Conservation (phyloP, 2,329 filamentous ascomycete genomes). For the Clonostachys chloroleuca region DNA sequence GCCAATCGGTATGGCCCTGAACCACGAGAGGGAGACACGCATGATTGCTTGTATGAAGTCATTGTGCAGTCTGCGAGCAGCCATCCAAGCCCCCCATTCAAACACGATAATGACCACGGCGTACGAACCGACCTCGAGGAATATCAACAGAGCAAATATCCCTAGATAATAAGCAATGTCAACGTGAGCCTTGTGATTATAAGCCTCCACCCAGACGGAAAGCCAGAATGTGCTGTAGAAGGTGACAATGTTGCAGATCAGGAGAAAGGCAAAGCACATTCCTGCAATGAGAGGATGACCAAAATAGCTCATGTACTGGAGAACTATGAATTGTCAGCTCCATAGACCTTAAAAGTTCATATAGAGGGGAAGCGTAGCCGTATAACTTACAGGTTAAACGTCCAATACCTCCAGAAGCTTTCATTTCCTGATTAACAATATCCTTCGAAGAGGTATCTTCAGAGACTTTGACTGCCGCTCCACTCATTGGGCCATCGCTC, state of each 20-base stretch:
- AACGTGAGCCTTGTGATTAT: constrained; percentile 33
- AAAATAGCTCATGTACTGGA: constrained; percentile 47
- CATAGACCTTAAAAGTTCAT: background rate
- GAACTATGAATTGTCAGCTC: constrained; percentile 21
- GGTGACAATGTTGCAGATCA: constrained; percentile 33
- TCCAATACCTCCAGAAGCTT: constrained; percentile 35
- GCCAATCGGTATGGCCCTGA: constrained; percentile 46
- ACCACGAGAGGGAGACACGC: constrained; percentile 52
- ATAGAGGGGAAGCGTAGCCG: background rate
- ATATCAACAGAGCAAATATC: constrained; percentile 42
- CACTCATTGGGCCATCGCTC: constrained; percentile 18
- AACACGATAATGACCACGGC: constrained; percentile 39
- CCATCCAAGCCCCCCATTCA: constrained; percentile 52
- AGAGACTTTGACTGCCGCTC: constrained; percentile 19
- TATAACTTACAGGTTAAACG: constrained; percentile 34
- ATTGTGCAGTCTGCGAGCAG: constrained; percentile 46
- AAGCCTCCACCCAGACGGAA: constrained; percentile 49
- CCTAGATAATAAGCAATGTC: constrained; percentile 46
- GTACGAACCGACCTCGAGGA: constrained; percentile 35
- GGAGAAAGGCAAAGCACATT: constrained; percentile 27
- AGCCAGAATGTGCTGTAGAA: constrained; percentile 43
- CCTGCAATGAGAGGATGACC: constrained; percentile 38
- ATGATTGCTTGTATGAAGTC: constrained; percentile 47
- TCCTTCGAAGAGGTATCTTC: constrained; percentile 31
- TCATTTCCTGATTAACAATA: constrained; percentile 42